Evolutionary conservation across 106 monocot species (phyloP).

Genomic region (Iris macrosiphon): DNA sequence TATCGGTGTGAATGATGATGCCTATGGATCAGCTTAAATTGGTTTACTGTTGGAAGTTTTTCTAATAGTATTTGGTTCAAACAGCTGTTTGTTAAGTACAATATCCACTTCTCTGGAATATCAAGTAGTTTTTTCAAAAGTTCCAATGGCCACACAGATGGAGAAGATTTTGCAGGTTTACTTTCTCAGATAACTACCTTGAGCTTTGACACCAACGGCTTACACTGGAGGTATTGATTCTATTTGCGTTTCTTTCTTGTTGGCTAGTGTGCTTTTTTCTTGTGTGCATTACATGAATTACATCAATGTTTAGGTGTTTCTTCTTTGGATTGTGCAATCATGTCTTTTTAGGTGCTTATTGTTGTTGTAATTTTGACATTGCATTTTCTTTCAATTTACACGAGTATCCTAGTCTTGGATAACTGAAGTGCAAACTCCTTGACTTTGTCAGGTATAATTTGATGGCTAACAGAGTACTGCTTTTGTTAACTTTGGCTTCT

Average conservation of each 20-base stretch:
- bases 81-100: constrained; percentile 93
- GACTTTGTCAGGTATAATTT: constrained; percentile 86
- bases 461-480: constrained; percentile 90
- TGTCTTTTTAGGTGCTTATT: too few relatives aligned
- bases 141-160: constrained; percentile 26
- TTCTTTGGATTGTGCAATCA: too few relatives aligned
- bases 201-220: constrained; percentile 55
- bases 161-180: constrained; percentile 42
- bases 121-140: constrained; percentile 69
- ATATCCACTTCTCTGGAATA: constrained; percentile 87
- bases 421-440: background rate
- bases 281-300: background rate
- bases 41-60: background rate
- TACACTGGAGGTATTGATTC: constrained; percentile 84
- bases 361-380: background rate
- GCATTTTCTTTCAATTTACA: background rate
- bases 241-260: constrained; percentile 1
- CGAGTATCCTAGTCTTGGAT: background rate
- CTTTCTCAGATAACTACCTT: constrained; percentile 74
- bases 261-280: background rate
- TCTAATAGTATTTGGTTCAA: background rate
- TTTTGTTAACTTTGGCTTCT: constrained; percentile 70
- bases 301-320: background rate
- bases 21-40: background rate
- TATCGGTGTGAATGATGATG: background rate